A percentile compares a stretch with the other conserved stretches of the same genome.
Conservation (phyloP, 192 early-diverging fungal genomes). For the Podila verticillata region DNA sequence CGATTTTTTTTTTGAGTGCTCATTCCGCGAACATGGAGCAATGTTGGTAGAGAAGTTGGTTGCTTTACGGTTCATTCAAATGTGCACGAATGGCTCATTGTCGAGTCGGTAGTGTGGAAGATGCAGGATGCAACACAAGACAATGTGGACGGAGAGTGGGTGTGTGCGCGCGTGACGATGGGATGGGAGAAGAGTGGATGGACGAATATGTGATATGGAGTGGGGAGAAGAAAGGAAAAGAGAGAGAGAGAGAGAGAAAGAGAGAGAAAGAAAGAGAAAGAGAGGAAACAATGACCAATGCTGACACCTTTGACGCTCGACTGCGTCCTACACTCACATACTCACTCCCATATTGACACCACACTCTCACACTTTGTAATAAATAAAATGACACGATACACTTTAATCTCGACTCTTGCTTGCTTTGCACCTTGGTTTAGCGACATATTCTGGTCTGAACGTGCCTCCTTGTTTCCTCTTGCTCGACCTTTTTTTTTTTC, state of each 20-base stretch:
- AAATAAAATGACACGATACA: too few species aligned
- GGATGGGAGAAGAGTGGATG: background rate
- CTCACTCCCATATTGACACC: too few species aligned
- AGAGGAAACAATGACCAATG: too few species aligned
- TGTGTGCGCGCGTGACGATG: background rate
- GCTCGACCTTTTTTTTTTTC: background rate
- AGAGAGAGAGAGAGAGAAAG: background rate
- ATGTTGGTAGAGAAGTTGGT: background rate
- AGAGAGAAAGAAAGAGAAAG: constrained; percentile 2
- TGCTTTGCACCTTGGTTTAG: too few species aligned
- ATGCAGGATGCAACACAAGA: background rate
- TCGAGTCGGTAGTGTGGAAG: background rate
- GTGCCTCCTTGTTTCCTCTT: too few species aligned
- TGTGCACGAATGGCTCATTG: background rate
- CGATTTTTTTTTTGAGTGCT: background rate
- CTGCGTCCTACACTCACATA: too few species aligned
- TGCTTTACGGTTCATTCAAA: background rate
- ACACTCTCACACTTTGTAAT: too few species aligned
- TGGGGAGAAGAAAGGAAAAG: background rate
- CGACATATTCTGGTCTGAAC: too few species aligned
- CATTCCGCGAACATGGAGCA: background rate
- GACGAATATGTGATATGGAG: background rate
- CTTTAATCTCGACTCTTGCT: too few species aligned
- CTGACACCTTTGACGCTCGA: too few species aligned
- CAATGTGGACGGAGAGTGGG: background rate